Evolutionary conservation across 164 flowering plant species (phyloP).

Genomic region (Magnolia changhungtana): DNA sequence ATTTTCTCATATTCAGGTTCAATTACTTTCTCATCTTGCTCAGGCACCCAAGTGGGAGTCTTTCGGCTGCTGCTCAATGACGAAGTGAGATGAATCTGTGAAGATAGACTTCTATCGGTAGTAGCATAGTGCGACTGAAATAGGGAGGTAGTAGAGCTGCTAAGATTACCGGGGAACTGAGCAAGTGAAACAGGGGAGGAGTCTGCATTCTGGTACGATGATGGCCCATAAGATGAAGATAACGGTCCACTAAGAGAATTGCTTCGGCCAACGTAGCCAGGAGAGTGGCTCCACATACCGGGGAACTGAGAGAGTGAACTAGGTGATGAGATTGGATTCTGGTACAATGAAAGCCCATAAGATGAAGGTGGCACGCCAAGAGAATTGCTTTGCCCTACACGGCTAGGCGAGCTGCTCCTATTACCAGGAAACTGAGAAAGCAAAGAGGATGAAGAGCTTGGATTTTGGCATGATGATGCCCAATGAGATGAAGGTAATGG

Average conservation of each 20-base stretch:
- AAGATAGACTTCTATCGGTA: background rate
- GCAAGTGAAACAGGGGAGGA: background rate
- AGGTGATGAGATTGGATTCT: too few relatives aligned
- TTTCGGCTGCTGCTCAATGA: background rate
- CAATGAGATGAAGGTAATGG: background rate
- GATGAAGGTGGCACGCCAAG: too few relatives aligned
- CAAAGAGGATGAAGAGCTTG: background rate
- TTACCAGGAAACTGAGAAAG: background rate
- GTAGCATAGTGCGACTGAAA: conserved; percentile 7
- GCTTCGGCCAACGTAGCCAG: too few relatives aligned
- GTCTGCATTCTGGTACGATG: background rate
- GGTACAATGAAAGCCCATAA: too few relatives aligned
- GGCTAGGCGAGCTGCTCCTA: background rate
- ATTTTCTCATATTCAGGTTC: background rate
- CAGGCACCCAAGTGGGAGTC: background rate
- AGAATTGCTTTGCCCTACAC: background rate
- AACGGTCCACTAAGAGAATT: background rate
- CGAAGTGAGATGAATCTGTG: background rate
- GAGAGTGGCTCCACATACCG: too few relatives aligned
- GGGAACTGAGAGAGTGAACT: too few relatives aligned
- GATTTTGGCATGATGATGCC: background rate
- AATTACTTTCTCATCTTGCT: background rate
- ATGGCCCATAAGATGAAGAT: background rate
- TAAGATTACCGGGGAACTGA: background rate
- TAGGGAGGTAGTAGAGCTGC: background rate